Conservation (phyloP, 257 asterid species). For the Plectranthus barbatus region DNA sequence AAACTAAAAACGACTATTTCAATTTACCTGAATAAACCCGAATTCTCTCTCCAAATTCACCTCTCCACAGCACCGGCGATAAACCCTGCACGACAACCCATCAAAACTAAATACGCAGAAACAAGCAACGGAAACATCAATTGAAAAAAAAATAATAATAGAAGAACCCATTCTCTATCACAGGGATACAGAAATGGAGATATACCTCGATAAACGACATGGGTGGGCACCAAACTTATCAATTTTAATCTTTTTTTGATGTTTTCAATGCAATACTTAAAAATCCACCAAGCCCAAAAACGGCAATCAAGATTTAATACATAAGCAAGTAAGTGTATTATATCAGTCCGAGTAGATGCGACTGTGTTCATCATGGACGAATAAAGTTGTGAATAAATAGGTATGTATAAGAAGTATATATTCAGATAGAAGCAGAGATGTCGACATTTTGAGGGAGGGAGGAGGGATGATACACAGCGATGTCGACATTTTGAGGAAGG, state of each 20-base stretch:
- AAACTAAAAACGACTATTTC: background rate
- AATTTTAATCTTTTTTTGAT: too few species aligned
- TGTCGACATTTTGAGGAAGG: too few species aligned
- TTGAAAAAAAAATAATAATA: background rate
- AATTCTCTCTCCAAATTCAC: slow-evolving; percentile 25
- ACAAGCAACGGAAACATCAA: background rate
- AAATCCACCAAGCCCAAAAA: slow-evolving; percentile 8
- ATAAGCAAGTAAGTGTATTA: background rate
- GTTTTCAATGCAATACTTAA: slow-evolving; percentile 1
- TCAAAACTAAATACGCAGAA: slow-evolving; percentile 8
- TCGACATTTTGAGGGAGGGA: slow-evolving; percentile 13
- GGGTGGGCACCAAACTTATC: background rate
- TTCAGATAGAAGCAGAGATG: slow-evolving; percentile 17
- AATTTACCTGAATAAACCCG: slow-evolving; percentile 47
- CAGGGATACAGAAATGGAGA: too few species aligned
- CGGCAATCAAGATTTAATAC: background rate
- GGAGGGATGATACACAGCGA: too few species aligned
- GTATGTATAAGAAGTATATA: background rate
- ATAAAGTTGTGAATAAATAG: background rate
- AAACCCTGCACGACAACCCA: slow-evolving; percentile 43
- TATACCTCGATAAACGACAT: slow-evolving; percentile 71
- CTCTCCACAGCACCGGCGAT: slow-evolving; percentile 39
- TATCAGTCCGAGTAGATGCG: slow-evolving; percentile 7
- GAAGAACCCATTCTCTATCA: too few species aligned
- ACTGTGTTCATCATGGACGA: background rate